Evolutionary conservation across 345 rosid genomes (phyloP), one percentile per base, ranked within the genome.

Genomic region (Gossypium anomalum): DNA sequence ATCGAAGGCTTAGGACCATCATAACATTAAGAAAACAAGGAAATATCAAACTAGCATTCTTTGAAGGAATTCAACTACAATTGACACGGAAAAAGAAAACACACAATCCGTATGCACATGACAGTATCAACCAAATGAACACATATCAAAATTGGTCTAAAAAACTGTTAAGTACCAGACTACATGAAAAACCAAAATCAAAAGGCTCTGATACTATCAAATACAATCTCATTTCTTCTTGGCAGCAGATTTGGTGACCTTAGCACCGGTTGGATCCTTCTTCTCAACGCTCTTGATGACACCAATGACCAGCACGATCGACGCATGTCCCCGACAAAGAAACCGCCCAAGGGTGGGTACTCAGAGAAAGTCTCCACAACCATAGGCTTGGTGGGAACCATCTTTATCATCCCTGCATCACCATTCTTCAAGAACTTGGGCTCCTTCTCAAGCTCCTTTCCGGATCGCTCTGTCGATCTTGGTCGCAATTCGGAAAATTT

Each of bases 391-490:
- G 81, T 74, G 13, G 81, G 81, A 69, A 74, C 2, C 81, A 78
- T 78, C 81, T 78, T 78, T 14, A 78, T 70, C 9, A 74, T n/a
- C 9, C 81, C 81, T 3, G 81, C 81, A 74, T 78, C 81, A 70
- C 81, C 81, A 8, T 78, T 78, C 74, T 78, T 78, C 81, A 78
- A 70, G 65, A 78, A 78, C 48, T 78, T 78, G 11, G 81, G 81
- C 59, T 74, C 81, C 75, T 78, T 78, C 75, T 78, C 81, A 5
- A 78, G 74, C 71, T 78, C 81, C 49, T 75, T 75, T 1, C 82
- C 82, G 15, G 82, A 79, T 61, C 82, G 68, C 20, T n/a, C 82
- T 74, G 75, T 79, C 82, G 27, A 79, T 79, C 82, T 79, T 79
- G 20, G 82, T 79, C 67, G 14, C 17, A 79, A 16, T 62, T 79